These are phyloP conservation scores for Lentinula novae-zelandiae DNA, from an alignment of 1,284 basidiomycete species.

Conservation along the genomic window DNA sequence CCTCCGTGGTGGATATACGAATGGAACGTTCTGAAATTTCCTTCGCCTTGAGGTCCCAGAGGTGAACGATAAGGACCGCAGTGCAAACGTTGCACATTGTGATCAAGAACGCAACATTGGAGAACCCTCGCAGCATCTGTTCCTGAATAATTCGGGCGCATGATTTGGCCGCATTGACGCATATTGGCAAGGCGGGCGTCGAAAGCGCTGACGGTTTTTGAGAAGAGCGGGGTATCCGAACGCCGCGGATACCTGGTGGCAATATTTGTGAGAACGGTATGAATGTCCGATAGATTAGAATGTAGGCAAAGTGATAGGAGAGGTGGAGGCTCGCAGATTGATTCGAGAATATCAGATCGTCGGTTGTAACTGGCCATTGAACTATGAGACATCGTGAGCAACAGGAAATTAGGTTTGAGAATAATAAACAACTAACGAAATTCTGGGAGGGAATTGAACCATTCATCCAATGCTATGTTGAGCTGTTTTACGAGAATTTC, in stretches of 20 bases:
- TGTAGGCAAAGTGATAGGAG: constrained; percentile 67
- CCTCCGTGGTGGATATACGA: constrained; percentile 21
- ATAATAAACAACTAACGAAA: constrained; percentile 46
- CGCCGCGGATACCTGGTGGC: constrained; percentile 19
- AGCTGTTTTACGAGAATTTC: constrained; percentile 68
- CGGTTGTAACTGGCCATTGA: constrained; percentile 60
- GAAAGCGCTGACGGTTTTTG: constrained; percentile 22
- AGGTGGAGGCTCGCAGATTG: constrained; percentile 69
- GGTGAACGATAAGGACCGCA: constrained; percentile 39
- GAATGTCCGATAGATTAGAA: constrained; percentile 77
- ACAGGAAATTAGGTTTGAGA: background rate
- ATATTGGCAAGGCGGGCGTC: constrained; percentile 58
- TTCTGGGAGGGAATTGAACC: constrained; percentile 66
- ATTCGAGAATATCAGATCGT: constrained; percentile 51
- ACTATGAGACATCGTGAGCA: constrained; percentile 35
- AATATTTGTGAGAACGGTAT: constrained; percentile 31
- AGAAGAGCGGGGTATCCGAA: constrained; percentile 21
- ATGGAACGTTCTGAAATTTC: constrained; percentile 29
- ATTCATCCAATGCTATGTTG: constrained; percentile 67
- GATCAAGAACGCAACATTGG: constrained; percentile 36
- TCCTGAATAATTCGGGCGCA: constrained; percentile 59
- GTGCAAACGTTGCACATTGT: constrained; percentile 41
- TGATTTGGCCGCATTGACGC: constrained; percentile 62
- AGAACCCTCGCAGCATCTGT: constrained; percentile 39
- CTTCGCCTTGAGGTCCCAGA: constrained; percentile 48